phyloP scores from a whole-genome alignment of 1,139 yeast genomes.

The Yamadazyma atmosphaerica region DNA sequence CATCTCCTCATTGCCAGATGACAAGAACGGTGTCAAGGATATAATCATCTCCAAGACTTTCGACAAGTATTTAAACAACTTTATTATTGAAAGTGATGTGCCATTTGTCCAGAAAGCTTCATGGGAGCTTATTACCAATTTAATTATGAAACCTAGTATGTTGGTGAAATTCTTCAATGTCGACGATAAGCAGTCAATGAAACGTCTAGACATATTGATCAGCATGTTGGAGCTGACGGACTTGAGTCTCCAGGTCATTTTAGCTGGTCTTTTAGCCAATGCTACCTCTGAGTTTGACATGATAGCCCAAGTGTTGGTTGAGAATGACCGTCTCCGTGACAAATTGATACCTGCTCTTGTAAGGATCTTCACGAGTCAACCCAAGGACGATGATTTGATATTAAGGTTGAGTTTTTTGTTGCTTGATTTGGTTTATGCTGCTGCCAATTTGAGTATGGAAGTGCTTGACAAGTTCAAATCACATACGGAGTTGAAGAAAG shows the following conservation, averaged over 20 bases:
- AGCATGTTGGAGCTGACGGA: constrained; percentile 42
- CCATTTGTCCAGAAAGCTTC: constrained; percentile 42
- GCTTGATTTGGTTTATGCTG: constrained; percentile 29
- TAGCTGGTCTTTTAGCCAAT: constrained; percentile 51
- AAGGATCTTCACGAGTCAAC: constrained; percentile 30
- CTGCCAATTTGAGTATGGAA: constrained; percentile 15
- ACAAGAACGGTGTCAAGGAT: constrained; percentile 28
- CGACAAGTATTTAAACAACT: constrained; percentile 33
- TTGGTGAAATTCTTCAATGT: constrained; percentile 52
- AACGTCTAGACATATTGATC: constrained; percentile 37
- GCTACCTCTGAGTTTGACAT: constrained; percentile 49
- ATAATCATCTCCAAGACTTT: constrained; percentile 34
- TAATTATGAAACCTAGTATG: constrained; percentile 44
- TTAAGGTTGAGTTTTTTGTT: constrained; percentile 37
- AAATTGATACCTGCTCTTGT: constrained; percentile 24
- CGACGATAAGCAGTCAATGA: constrained; percentile 25
- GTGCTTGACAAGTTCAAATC: constrained; percentile 12
- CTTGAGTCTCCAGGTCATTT: constrained; percentile 36
- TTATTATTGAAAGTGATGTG: constrained; percentile 39
- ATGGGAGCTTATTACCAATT: constrained; percentile 51
- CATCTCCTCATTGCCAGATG: constrained; percentile 31
- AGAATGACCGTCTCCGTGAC: constrained; percentile 21
- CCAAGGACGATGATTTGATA: constrained; percentile 29
- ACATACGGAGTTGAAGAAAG: constrained; percentile 18
- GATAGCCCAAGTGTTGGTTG: constrained; percentile 35